These are phyloP conservation scores for Dipodascopsis uninucleata DNA, from an alignment of 805 yeast genomes.

Conservation along the genomic window DNA sequence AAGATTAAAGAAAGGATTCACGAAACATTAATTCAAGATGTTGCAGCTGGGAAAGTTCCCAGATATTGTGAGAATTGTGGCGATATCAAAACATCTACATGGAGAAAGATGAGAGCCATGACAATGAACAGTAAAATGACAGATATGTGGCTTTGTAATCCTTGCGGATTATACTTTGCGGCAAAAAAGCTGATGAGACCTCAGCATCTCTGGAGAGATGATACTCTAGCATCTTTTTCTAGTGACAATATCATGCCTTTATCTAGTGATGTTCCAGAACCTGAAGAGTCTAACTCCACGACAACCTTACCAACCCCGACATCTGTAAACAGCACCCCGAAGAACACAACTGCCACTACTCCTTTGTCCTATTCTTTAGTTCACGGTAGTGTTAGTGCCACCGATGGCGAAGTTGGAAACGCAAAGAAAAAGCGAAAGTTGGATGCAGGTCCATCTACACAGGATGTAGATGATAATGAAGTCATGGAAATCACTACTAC, in stretches of 20 bases:
- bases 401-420: too few relatives aligned
- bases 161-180: conserved; percentile 37
- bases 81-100: conserved; percentile 32
- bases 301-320: not conserved
- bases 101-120: conserved; percentile 30
- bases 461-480: too few relatives aligned
- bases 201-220: conserved; percentile 32
- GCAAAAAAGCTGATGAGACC: conserved; percentile 36
- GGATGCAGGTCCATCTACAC: too few relatives aligned
- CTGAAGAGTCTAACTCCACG: not conserved
- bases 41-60: conserved; percentile 30
- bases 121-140: conserved; percentile 17
- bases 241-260: too few relatives aligned
- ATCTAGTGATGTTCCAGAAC: not conserved
- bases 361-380: too few relatives aligned
- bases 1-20: conserved; percentile 21
- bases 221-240: too few relatives aligned
- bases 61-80: conserved; percentile 37
- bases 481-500: too few relatives aligned
- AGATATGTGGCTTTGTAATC: conserved; percentile 22
- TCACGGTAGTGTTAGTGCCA: too few relatives aligned
- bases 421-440: too few relatives aligned
- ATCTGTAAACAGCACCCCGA: not conserved
- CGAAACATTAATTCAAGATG: conserved; percentile 18
- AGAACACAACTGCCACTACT: too few relatives aligned